These are phyloP conservation scores for Tricholoma bakamatsutake DNA, from an alignment of 768 basidiomycete species.

Conservation along the genomic window DNA sequence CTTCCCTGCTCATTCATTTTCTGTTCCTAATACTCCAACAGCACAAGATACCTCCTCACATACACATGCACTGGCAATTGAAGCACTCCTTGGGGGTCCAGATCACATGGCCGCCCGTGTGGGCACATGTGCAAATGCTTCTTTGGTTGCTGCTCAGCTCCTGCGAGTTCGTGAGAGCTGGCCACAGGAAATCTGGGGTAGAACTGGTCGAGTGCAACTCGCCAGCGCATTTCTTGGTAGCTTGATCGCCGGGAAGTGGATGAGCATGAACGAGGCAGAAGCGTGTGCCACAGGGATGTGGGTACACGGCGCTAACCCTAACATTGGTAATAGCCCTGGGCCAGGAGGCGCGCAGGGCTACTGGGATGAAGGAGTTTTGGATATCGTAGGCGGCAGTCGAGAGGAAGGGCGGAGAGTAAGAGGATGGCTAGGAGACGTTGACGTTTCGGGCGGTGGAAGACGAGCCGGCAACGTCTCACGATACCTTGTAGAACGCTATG, in stretches of 20 bases:
- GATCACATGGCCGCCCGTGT: slow-evolving; percentile 73
- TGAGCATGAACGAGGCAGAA: slow-evolving; percentile 67
- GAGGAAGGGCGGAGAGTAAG: slow-evolving; percentile 71
- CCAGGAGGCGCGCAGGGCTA: slow-evolving; percentile 34
- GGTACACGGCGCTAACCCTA: slow-evolving; percentile 48
- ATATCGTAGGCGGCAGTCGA: slow-evolving; percentile 69
- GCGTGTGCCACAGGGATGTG: slow-evolving; percentile 78
- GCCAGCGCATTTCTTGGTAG: slow-evolving; percentile 72
- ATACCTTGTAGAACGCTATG: slow-evolving; percentile 76
- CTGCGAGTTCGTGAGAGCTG: slow-evolving; percentile 74
- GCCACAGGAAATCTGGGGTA: slow-evolving; percentile 71
- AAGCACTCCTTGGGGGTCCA: slow-evolving; percentile 71
- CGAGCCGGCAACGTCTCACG: slow-evolving; percentile 61
- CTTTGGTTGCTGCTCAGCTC: slow-evolving; percentile 69
- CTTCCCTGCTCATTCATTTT: slow-evolving; percentile 61
- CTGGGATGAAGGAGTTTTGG: slow-evolving; percentile 78
- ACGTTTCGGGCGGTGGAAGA: slow-evolving; percentile 56
- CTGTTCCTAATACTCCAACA: slow-evolving; percentile 67
- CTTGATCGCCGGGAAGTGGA: slow-evolving; percentile 66
- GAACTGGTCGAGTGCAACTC: slow-evolving; percentile 73
- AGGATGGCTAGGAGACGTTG: slow-evolving; percentile 82
- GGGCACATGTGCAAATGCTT: slow-evolving; percentile 65
- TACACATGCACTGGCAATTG: slow-evolving; percentile 69
- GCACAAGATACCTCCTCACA: slow-evolving; percentile 80
- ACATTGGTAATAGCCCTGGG: slow-evolving; percentile 9